These are phyloP conservation scores for Nakazawaea molendinolei DNA, from an alignment of 805 yeast genomes.

Conservation along the genomic window DNA sequence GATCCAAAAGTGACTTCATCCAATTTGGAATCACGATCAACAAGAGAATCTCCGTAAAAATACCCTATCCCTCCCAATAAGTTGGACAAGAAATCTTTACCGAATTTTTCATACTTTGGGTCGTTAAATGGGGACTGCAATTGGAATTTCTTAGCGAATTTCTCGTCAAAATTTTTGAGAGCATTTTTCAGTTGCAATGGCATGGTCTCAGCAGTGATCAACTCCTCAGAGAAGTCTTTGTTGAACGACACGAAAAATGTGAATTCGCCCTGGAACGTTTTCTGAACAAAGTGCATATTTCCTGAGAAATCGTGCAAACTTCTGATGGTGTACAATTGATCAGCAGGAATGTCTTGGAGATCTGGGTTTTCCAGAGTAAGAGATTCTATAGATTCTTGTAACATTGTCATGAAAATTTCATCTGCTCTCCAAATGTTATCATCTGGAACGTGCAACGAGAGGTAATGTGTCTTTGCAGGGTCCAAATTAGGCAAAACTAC, in stretches of 20 bases:
- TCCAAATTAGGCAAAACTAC: constrained; percentile 38
- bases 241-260: constrained; percentile 69
- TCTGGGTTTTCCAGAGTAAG: constrained; percentile 26
- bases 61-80: constrained; percentile 87
- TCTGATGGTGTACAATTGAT: constrained; percentile 47
- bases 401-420: constrained; percentile 63
- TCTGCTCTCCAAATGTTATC: constrained; percentile 71
- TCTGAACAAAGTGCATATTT: constrained; percentile 74
- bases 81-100: constrained; percentile 74
- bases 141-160: constrained; percentile 45
- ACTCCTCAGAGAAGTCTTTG: constrained; percentile 34
- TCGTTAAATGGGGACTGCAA: constrained; percentile 48
- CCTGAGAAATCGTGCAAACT: constrained; percentile 60
- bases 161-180: constrained; percentile 36
- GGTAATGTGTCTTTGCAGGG: constrained; percentile 56
- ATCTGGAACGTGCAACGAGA: constrained; percentile 64
- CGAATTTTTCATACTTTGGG: constrained; percentile 46
- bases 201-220: constrained; percentile 32
- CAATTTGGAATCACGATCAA: constrained; percentile 63
- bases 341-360: constrained; percentile 32
- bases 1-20: constrained; percentile 67
- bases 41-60: constrained; percentile 75
- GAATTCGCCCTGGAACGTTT: constrained; percentile 64
- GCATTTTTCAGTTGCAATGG: constrained; percentile 26
- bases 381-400: constrained; percentile 61